Evolutionary conservation across 805 yeast species (phyloP).

Genomic region (Kodamaea kaohsiungensis): DNA sequence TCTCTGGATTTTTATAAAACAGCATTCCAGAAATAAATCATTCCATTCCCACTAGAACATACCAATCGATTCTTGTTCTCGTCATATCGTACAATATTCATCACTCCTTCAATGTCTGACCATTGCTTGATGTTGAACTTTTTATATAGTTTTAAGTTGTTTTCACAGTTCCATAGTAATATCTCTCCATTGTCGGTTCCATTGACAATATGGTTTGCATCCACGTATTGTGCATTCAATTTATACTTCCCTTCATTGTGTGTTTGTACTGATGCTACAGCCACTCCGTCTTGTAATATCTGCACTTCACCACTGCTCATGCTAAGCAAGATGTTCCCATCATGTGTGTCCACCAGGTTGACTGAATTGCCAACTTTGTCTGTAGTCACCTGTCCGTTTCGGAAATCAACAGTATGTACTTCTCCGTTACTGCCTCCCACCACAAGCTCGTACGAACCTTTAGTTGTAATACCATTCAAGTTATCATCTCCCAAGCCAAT

Average conservation of each 20-base stretch:
- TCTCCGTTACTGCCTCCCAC: conserved; percentile 25
- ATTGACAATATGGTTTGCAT: conserved; percentile 12
- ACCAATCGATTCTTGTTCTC: conserved; percentile 15
- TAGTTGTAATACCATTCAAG: conserved; percentile 18
- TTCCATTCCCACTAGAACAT: conserved; percentile 21
- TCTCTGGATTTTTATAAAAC: conserved; percentile 10
- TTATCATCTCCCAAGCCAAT: conserved; percentile 24
- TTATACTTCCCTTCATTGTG: conserved; percentile 8
- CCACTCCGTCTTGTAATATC: neutral
- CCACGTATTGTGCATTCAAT: conserved; percentile 7
- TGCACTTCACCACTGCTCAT: conserved; percentile 4
- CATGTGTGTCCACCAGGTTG: conserved; percentile 3
- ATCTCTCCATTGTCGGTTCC: conserved; percentile 23
- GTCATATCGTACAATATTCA: conserved; percentile 7
- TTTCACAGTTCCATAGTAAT: conserved; percentile 14
- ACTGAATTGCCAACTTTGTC: conserved; percentile 5
- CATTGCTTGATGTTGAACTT: neutral
- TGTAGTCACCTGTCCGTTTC: conserved; percentile 13
- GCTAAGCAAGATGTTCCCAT: neutral
- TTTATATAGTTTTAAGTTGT: conserved; percentile 1
- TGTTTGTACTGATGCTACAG: neutral
- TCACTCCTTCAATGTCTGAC: neutral
- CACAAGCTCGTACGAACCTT: conserved; percentile 5
- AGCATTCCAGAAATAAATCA: conserved; percentile 25
- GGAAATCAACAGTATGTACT: conserved; percentile 24